Percentiles rank a stretch among this genome's conserved stretches.
Evolutionary conservation across 192 early-diverging fungal species (phyloP).

Genomic region (Linnemannia hyalina): DNA sequence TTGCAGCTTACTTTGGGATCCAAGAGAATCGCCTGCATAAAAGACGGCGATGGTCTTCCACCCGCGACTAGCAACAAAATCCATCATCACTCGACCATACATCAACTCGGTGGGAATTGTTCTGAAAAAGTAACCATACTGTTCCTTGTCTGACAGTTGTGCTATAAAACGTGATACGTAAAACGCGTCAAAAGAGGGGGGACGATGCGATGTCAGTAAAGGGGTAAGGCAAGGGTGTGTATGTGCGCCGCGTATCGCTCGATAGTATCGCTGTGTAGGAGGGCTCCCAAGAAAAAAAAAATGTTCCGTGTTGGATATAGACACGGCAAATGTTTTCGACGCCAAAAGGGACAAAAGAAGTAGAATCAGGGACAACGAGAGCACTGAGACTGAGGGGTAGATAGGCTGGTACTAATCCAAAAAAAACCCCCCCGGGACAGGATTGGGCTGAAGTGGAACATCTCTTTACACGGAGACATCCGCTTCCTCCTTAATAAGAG

Average conservation of each 20-base stretch:
- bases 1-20: conserved; percentile 58
- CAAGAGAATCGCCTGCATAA: conserved; percentile 62
- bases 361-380: neutral
- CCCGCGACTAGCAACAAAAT: conserved; percentile 61
- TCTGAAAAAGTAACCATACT: conserved; percentile 65
- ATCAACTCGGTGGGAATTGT: conserved; percentile 67
- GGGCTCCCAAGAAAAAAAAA: neutral
- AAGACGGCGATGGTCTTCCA: conserved; percentile 62
- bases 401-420: neutral
- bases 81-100: conserved; percentile 60
- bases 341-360: neutral
- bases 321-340: neutral
- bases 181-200: neutral
- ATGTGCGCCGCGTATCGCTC: neutral
- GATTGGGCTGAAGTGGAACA: neutral
- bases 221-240: neutral
- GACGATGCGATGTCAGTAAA: neutral
- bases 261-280: neutral
- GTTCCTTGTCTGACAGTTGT: conserved; percentile 60
- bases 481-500: neutral
- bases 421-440: neutral
- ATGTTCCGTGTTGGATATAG: neutral
- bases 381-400: neutral
- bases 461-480: neutral
- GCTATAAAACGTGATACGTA: conserved; percentile 35